Evolutionary conservation across 805 yeast species (phyloP), one percentile per base, ranked within the genome.

Genomic region (Grigorovia humatica): DNA sequence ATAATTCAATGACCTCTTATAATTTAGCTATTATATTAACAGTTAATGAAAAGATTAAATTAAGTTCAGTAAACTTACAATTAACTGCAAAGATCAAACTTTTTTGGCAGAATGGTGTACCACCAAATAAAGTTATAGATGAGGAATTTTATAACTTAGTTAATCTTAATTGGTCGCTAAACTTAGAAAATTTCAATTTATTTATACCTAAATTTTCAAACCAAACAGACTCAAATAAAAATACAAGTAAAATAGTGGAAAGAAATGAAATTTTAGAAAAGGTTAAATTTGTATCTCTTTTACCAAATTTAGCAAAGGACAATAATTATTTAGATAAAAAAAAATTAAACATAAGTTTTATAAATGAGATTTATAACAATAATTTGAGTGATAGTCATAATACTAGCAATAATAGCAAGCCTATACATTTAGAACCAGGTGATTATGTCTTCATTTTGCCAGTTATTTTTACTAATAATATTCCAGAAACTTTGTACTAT

Each of bases 381-480:
- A 15, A 17, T 11, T 35, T n/a, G n/a, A 35, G 13, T 35, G 13
- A 35, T n/a, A 35, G 13, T n/a, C 9, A 12, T 35, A 35, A 8
- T 35, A 35, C 5, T 35, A 35, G 5, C 41, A 35, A 12, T 38
- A 38, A 15, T 38, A 38, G 2, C 4, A 38, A 38, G 4, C 15
- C 29, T 27, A 30, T 9, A 13, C 5, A 45, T 54, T 66, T 62
- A 54, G 75, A 77, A 55, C 79, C 89, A 3, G 93, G 93, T 19
- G 76, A 80, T 56, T 85, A 85, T 60, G 75, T 84, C 2, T 85
- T 83, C 59, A 60, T 82, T 17, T 61, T 85, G 6, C 90, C 91
- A 0, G 68, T 80, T 0, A 64, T 78, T 5, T 74, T 83, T 51
- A 83, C 86, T 0, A 71, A 78, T 18, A 74, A 73, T 51, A 74